Evolutionary conservation across 768 basidiomycete genomes (phyloP).

Genomic region (Boletus patriciae): DNA sequence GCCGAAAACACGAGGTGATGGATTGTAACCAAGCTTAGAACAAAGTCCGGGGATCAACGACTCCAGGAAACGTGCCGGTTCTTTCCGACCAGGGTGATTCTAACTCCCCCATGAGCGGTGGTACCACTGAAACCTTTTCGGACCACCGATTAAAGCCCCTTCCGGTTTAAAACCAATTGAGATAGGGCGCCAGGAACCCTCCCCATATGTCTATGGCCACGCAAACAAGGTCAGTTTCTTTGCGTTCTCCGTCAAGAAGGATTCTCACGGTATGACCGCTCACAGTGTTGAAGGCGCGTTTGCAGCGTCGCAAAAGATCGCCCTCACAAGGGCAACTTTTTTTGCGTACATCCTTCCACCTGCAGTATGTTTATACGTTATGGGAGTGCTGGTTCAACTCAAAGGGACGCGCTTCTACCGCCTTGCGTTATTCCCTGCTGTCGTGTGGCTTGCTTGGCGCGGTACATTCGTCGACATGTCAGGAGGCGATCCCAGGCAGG

Average conservation of each 20-base stretch:
- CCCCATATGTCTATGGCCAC: not conserved
- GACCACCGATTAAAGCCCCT: too few relatives aligned
- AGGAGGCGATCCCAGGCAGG: conserved; percentile 9
- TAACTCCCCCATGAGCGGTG: too few relatives aligned
- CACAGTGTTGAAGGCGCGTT: conserved; percentile 1
- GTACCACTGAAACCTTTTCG: too few relatives aligned
- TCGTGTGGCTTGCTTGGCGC: conserved; percentile 45
- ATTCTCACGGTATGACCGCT: not conserved
- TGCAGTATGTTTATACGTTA: conserved; percentile 45
- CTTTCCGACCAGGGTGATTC: too few relatives aligned
- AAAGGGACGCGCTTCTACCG: conserved; percentile 42
- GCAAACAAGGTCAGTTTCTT: conserved; percentile 3
- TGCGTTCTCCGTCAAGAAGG: not conserved
- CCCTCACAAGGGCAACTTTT: conserved; percentile 25
- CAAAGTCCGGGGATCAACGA: too few relatives aligned
- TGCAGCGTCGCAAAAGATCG: conserved; percentile 3
- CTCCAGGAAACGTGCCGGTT: too few relatives aligned
- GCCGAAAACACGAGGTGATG: too few relatives aligned
- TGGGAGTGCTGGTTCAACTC: conserved; percentile 52
- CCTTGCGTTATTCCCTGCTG: conserved; percentile 48
- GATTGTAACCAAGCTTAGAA: too few relatives aligned
- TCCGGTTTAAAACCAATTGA: too few relatives aligned
- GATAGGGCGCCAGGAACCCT: too few relatives aligned
- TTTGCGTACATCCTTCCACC: conserved; percentile 41
- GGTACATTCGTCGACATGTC: conserved; percentile 30